Evolutionary conservation across 345 rosid species (phyloP), one percentile per base, ranked within the genome.

Genomic region (Zanthoxylum bungeanum): DNA sequence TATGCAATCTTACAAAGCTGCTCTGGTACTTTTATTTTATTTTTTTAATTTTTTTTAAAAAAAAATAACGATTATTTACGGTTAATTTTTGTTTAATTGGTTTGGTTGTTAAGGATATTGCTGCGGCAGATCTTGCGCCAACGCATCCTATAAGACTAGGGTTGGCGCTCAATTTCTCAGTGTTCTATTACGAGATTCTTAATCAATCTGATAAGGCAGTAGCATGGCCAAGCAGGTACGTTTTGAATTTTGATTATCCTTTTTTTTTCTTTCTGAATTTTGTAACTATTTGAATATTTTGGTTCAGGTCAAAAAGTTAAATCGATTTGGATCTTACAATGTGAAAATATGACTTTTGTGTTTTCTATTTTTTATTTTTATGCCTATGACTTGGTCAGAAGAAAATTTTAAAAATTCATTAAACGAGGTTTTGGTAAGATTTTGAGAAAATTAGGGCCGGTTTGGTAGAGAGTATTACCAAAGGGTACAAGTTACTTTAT

Each of bases 121-220:
- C 97, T 8, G 30, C 78, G 42, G 80, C 87, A 21, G 98, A 92
- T 86, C 88, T 92, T 71, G 88, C 98, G 56, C 92, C 98, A 28
- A 92, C 98, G 22, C 98, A 92, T 79, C 98, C 98, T 0, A 90
- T 92, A 59, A 84, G 98, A 77, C 78, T 92, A 75, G 98, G 98
- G 30, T 69, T 92, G 57, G 97, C 98, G 1, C 81, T 92, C 14
- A 92, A 92, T 70, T 92, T 87, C 86, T 90, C 98, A 0, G 98
- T 92, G 70, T 92, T 92, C 60, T 90, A 90, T 79, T 92, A 88
- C 60, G 97, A 90, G 86, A 92, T 92, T 73, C 98, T 90, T 65
- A 92, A 89, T 74, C 93, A 90, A 58, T 80, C 97, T 56, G 98
- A 92, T 44, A 90, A 92, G 73, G 98, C 98, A 33, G 98, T 81